Evolutionary conservation across 1,139 yeast genomes (phyloP).

Genomic region (Candida glucosophila): DNA sequence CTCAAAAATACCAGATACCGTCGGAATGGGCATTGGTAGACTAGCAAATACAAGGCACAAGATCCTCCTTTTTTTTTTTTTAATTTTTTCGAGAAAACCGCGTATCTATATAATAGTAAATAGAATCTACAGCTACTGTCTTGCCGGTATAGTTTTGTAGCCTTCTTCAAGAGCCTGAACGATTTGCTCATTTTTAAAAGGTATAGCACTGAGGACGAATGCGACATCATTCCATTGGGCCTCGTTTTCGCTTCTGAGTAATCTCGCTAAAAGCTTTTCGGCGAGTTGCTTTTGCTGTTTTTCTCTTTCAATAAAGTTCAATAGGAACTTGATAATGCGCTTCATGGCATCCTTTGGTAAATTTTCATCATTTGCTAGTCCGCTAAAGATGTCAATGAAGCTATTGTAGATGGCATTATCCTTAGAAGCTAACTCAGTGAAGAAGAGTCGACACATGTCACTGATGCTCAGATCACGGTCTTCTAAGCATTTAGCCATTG

Average conservation of each 20-base stretch:
- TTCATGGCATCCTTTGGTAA: conserved; percentile 63
- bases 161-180: conserved; percentile 60
- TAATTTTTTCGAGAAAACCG: too few relatives aligned
- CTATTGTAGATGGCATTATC: conserved; percentile 97
- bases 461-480: conserved; percentile 82
- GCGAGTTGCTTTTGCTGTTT: conserved; percentile 81
- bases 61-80: too few relatives aligned
- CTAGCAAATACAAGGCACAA: too few relatives aligned
- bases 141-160: conserved; percentile 49
- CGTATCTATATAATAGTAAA: too few relatives aligned
- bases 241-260: conserved; percentile 53
- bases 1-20: too few relatives aligned
- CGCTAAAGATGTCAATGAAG: conserved; percentile 90
- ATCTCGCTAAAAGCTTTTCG: conserved; percentile 64
- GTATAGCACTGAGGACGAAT: conserved; percentile 63
- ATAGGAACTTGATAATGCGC: conserved; percentile 71
- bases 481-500: conserved; percentile 93
- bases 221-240: conserved; percentile 82
- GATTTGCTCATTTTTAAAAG: conserved; percentile 60
- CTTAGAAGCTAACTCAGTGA: conserved; percentile 87
- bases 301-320: conserved; percentile 83
- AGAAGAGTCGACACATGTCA: conserved; percentile 85
- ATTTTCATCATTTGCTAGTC: conserved; percentile 61
- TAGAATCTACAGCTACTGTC: too few relatives aligned
- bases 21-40: too few relatives aligned